Conservation (phyloP, 768 basidiomycete genomes). For the Rhizopogon roseolus region DNA sequence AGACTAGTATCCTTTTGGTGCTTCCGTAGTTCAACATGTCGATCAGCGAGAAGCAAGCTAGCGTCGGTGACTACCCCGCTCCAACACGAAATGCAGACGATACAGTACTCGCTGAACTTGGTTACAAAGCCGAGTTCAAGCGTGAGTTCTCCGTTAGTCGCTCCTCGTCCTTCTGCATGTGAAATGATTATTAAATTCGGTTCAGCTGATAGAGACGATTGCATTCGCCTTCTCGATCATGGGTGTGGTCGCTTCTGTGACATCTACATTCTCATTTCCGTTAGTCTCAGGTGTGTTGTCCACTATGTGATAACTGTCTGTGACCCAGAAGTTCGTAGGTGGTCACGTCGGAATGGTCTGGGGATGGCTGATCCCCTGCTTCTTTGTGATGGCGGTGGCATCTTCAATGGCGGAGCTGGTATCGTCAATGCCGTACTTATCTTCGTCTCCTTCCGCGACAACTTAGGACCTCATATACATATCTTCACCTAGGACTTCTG, state of each 20-base stretch:
- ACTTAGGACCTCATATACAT: background rate
- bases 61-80: conserved; percentile 9
- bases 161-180: background rate
- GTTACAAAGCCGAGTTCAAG: conserved; percentile 69
- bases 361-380: conserved; percentile 69
- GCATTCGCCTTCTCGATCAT: conserved; percentile 68
- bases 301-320: background rate
- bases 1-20: background rate
- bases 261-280: conserved; percentile 62
- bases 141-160: conserved; percentile 64
- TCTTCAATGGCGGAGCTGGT: conserved; percentile 70
- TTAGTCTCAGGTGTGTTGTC: conserved; percentile 48
- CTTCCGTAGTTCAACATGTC: conserved; percentile 7
- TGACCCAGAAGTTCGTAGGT: conserved; percentile 30
- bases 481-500: conserved; percentile 52
- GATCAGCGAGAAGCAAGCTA: conserved; percentile 16
- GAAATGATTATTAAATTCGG: background rate
- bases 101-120: conserved; percentile 54
- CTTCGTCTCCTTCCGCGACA: background rate
- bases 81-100: conserved; percentile 45
- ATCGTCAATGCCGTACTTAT: conserved; percentile 65
- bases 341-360: conserved; percentile 77
- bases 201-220: conserved; percentile 53
- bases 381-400: conserved; percentile 65
- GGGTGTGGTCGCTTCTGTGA: conserved; percentile 67